Conservation (phyloP, 1,284 basidiomycete species). For the Trichosporon sp. region DNA sequence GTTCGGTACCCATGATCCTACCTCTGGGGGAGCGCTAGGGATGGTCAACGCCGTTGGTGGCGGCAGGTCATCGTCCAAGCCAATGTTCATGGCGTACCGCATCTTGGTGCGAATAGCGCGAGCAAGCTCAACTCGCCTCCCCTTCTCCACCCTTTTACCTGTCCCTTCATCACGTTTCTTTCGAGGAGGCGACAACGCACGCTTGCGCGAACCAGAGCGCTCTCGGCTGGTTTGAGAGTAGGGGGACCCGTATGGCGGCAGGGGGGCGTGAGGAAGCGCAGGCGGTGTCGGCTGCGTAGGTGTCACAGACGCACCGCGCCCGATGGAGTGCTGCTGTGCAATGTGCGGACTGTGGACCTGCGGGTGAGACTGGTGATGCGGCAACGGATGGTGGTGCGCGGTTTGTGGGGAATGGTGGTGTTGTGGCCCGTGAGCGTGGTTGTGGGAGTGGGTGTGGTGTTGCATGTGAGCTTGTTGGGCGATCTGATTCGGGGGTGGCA, state of each 20-base stretch:
- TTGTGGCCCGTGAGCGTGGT: not conserved
- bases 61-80: constrained; percentile 20
- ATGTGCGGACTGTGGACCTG: not conserved
- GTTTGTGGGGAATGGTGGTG: not conserved
- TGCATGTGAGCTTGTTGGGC: constrained; percentile 5
- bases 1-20: constrained; percentile 19
- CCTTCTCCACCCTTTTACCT: constrained; percentile 21
- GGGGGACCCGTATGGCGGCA: not conserved
- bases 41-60: constrained; percentile 12
- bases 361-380: not conserved
- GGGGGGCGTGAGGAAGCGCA: not conserved
- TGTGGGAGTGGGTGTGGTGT: not conserved
- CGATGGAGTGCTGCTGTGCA: not conserved
- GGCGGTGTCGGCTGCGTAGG: not conserved
- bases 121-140: constrained; percentile 18
- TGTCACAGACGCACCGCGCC: not conserved
- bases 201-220: constrained; percentile 6
- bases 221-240: not conserved
- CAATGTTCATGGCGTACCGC: constrained; percentile 23
- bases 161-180: constrained; percentile 15
- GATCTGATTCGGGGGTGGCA: not conserved
- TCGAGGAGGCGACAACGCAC: not conserved
- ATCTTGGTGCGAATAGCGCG: constrained; percentile 26
- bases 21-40: constrained; percentile 2
- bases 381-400: constrained; percentile 2